Evolutionary conservation across 139 green algal species (phyloP).

Genomic region (Microglena sp.): DNA sequence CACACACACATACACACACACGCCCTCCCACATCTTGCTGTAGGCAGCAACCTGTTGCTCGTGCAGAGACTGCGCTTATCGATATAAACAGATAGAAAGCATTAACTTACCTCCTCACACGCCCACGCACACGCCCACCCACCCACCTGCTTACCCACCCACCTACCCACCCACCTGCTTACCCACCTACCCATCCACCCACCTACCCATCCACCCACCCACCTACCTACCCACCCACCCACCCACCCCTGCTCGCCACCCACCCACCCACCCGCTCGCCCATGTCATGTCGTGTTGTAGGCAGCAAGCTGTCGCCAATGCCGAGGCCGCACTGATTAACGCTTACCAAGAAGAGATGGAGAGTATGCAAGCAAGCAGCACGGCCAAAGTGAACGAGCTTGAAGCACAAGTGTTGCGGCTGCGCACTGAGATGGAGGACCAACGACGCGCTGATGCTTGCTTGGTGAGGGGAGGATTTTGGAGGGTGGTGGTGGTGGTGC

Average conservation of each 20-base stretch:
- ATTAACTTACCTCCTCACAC: too few relatives aligned
- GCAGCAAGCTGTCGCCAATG: slow-evolving; percentile 18
- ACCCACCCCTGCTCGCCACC: too few relatives aligned
- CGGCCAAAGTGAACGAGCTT: slow-evolving; percentile 12
- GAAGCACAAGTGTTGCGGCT: slow-evolving; percentile 30
- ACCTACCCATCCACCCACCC: too few relatives aligned
- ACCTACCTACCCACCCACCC: too few relatives aligned
- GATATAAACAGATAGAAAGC: not conserved
- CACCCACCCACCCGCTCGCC: not conserved
- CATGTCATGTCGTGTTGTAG: slow-evolving; percentile 1
- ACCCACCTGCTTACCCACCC: too few relatives aligned
- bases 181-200: too few relatives aligned
- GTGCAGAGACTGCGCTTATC: not conserved
- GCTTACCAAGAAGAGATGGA: slow-evolving; percentile 27
- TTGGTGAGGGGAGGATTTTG: slow-evolving; percentile 20
- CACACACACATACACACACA: too few relatives aligned
- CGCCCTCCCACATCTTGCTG: too few relatives aligned
- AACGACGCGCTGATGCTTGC: slow-evolving; percentile 3
- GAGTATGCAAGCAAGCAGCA: slow-evolving; percentile 7
- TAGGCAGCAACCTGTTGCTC: too few relatives aligned
- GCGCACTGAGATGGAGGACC: slow-evolving; percentile 22
- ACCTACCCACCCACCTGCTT: too few relatives aligned
- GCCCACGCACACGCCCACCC: too few relatives aligned
- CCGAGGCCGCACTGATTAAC: slow-evolving; percentile 18
- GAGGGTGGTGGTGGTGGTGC: too few relatives aligned